Base-by-base conservation (phyloP, 805 yeast genomes). In the Metschnikowia santaceciliae region DNA sequence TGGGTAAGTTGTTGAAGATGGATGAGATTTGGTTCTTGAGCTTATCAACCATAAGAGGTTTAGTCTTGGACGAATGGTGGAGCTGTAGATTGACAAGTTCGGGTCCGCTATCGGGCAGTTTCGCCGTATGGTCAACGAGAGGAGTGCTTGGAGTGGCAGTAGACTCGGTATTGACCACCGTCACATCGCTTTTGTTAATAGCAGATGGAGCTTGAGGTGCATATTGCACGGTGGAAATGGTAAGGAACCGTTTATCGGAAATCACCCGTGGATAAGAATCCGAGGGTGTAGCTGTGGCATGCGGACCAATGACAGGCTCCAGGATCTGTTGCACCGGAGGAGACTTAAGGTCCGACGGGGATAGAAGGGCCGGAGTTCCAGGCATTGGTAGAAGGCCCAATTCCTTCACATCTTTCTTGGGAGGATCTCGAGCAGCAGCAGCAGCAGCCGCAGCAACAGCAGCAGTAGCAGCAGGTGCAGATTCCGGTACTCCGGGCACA, bases 1-100 rank as follows among this genome's bases (percentile, higher is more conserved):
- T 74, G 13, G 79, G 79, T n/a, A 74, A 59, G 41, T 74, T 74
- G 52, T 71, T 74, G 60, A 74, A 74, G 4, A 73, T 69, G 6
- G 75, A 64, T 1, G 75, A 62, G 11, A 72, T 71, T 33, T 67
- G 58, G 52, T 59, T 67, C 54, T 64, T 71, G 6, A 69, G 57
- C n/a, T 67, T 53, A 19, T 51, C 51, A 26, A 48, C 56, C 32
- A 50, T 46, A 14, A 54, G 46, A 3, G 54, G 46, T 45, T 43
- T 43, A 11, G 35, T 42, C 15, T 47, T 48, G 23, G 53, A 22
- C 8, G 42, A 42, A 10, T 19, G 42, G 20, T 32, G 46, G 19
- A 32, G 46, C 44, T 19, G 53, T 13, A 37, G 46, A 42, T 34
- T 42, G 32, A 42, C 46, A 3, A 37, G 32, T 6, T 46, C 48